Base-by-base conservation (phyloP, 2,329 filamentous ascomycete species). In the Neopestalotiopsis sp. region DNA sequence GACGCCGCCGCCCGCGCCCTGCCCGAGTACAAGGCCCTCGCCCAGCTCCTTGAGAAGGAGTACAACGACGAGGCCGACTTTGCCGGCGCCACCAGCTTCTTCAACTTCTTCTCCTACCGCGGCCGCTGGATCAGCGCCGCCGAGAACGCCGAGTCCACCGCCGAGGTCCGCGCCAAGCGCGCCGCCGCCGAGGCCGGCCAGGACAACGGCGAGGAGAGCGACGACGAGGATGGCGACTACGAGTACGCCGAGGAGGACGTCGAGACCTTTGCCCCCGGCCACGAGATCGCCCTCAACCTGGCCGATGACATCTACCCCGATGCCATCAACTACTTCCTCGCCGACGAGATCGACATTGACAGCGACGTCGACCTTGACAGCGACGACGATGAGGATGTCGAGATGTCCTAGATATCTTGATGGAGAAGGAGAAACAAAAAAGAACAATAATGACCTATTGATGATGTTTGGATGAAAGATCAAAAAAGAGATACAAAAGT, bases 41-140 rank as follows among this genome's bases (percentile, higher is more conserved):
- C 69, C 67, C 68, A 73, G 66, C 69, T 71, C 68, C 70, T 76
- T 32, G 69, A 69, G 67, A 74, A 74, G 67, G 59, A 61, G 59
- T 61, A 61, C 59, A 13, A 30, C 24, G 17, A 34, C 7, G 59
- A 61, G 4, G 59, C 14, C 34, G 59, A 61, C 30, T 69, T 69
- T 64, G 68, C 69, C 42, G 74, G 75, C 72, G 84, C 84, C 10
- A 74, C 85, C 49, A 90, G 87, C 79, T 93, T 93, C 83, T 93
- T 93, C 78, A 87, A 88, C 65, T 91, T 90, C 85, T 94, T 94
- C 78, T 89, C 86, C 13, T 93, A 89, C 79, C 86, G 81, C 73
- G 89, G 84, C 72, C 80, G 86, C 67, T 88, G 86, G 75, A 83
- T 92, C 70, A 86, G 84, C 60, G 88, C 87, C 1, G 88, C 90